A percentile compares a stretch with the other conserved stretches of the same genome.
Conservation (phyloP, 2,329 filamentous ascomycete species). For the Rachicladosporium sp. region DNA sequence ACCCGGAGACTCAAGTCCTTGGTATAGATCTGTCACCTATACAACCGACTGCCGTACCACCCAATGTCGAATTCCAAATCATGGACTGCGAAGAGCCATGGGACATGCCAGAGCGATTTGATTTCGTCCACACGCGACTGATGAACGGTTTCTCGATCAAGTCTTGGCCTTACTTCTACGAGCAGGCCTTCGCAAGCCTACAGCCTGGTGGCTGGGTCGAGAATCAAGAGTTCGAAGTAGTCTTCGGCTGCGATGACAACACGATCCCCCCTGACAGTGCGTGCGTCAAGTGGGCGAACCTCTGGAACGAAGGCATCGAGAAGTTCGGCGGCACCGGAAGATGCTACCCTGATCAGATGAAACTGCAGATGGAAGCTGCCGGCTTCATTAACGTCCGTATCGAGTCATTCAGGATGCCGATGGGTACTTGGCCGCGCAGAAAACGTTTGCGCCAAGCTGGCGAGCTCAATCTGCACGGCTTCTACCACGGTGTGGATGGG, state of each 20-base stretch:
- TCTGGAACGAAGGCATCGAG: constrained; percentile 12
- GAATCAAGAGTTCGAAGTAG: constrained; percentile 23
- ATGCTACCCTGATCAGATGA: constrained; percentile 18
- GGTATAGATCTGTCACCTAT: constrained; percentile 28
- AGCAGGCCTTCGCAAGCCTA: constrained; percentile 21
- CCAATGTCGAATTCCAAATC: constrained; percentile 14
- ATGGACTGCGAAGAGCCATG: constrained; percentile 12
- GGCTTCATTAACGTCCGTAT: constrained; percentile 22
- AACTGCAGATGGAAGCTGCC: constrained; percentile 21
- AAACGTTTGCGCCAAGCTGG: constrained; percentile 13
- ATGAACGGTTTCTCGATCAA: constrained; percentile 17
- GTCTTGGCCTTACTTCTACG: constrained; percentile 13
- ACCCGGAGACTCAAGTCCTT: constrained; percentile 19
- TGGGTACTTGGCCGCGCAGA: constrained; percentile 17
- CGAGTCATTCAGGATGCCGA: constrained; percentile 16
- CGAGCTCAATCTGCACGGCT: constrained; percentile 11
- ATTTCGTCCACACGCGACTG: constrained; percentile 32
- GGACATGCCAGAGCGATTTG: constrained; percentile 22
- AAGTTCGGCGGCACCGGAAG: constrained; percentile 11
- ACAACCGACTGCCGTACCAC: constrained; percentile 17
- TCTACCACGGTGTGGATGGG: constrained; percentile 15
- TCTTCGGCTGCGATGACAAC: constrained; percentile 15
- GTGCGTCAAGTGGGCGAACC: constrained; percentile 9
- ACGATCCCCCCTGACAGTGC: constrained; percentile 18
- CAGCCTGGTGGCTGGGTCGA: constrained; percentile 34